Base-by-base conservation (phyloP, 2,329 filamentous ascomycete species). In the Calycina herbarum region DNA sequence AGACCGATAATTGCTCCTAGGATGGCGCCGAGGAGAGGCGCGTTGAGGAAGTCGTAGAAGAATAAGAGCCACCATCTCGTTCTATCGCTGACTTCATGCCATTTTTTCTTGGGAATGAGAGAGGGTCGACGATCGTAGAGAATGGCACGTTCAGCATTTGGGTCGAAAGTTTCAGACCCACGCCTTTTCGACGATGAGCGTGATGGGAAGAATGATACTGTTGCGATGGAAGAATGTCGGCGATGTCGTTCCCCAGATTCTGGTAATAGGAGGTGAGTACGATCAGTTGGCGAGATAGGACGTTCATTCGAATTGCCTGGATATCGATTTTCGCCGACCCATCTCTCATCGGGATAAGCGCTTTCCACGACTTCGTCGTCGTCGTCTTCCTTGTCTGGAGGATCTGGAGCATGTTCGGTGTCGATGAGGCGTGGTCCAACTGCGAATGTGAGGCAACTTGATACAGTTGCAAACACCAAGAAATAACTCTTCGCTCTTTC, bases 401-500 rank as follows among this genome's bases (percentile, higher is more conserved):
- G 67, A 8, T 79, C 76, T 0, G 79, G 77, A 1, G 74, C 75
- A 61, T 78, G 73, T 64, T 79, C 78, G 0, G 73, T 76, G 68
- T 85, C 83, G 58, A 90, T 80, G 48, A 90, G 77, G 13, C 82
- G 78, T 0, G 87, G 87, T 0, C 87, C 88, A 2, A 90, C 77
- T 0, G 85, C 85, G 73, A 90, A 90, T 0, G 87, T 89, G 66
- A 90, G 76, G 62, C 83, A 85, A 71, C 87, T 89, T 54, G 82
- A 83, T 10, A 90, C 79, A 63, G 88, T 89, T 3, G 87, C 83
- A 68, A 87, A 89, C 66, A 90, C 83, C 3, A 90, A 77, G 71
- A 90, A 89, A 74, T 89, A 90, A 15, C 84, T 85, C 72, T 89
- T 86, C 6, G 86, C 86, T 10, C 87, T 79, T 62, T 84, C 81